Conservation (phyloP, 192 early-diverging fungal species). For the Geranomyces michiganensis region DNA sequence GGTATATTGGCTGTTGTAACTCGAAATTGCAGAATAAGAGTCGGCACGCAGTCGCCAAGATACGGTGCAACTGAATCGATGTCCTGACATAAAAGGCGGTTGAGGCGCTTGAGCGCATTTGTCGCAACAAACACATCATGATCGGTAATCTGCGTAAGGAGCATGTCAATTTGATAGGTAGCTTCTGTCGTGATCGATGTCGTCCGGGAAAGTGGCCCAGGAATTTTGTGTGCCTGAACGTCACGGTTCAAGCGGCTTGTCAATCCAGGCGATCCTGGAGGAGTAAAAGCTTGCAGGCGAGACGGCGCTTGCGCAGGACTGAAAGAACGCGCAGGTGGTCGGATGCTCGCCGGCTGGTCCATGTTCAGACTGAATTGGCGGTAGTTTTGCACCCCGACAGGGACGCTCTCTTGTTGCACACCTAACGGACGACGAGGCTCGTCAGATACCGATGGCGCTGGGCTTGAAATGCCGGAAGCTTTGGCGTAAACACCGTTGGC, state of each 20-base stretch:
- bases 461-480: background rate
- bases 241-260: background rate
- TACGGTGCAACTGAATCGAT: constrained; percentile 60
- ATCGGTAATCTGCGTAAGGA: constrained; percentile 71
- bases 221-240: background rate
- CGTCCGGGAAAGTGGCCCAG: constrained; percentile 9
- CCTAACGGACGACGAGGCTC: background rate
- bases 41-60: constrained; percentile 68
- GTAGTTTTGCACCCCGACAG: background rate
- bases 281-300: background rate
- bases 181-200: constrained; percentile 4
- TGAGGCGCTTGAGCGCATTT: constrained; percentile 77
- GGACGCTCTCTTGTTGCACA: background rate
- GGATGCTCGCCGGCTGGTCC: background rate
- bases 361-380: background rate
- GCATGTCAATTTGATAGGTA: constrained; percentile 60
- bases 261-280: background rate
- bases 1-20: constrained; percentile 62
- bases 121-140: constrained; percentile 64
- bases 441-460: too few species aligned
- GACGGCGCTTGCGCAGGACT: background rate
- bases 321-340: too few species aligned
- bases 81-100: constrained; percentile 59
- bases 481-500: background rate
- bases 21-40: constrained; percentile 73